These are phyloP conservation scores for Hypoxylon intermedium DNA, from an alignment of 495 filamentous ascomycete genomes.

Conservation along the genomic window DNA sequence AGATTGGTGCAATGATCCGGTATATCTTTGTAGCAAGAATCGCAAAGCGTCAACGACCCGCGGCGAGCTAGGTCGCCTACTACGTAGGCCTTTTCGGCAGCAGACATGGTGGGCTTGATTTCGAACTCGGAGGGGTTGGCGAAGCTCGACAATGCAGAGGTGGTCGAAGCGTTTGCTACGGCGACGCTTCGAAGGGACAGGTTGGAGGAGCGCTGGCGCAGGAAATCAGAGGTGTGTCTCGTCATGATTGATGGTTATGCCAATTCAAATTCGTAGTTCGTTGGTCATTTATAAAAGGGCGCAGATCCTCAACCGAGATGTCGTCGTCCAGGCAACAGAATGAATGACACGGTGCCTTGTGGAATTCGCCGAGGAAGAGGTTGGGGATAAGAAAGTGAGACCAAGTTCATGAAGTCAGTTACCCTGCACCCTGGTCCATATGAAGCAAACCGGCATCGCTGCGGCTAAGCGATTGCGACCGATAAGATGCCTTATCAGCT, in stretches of 20 bases:
- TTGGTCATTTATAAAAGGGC: neutral
- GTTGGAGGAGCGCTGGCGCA: slow-evolving; percentile 50
- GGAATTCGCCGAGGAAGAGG: neutral
- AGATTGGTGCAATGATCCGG: slow-evolving; percentile 25
- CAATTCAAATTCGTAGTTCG: neutral
- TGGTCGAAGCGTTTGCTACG: slow-evolving; percentile 14
- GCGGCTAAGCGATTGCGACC: neutral
- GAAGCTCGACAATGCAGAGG: slow-evolving; percentile 39
- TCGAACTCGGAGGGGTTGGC: slow-evolving; percentile 43
- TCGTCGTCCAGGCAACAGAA: slow-evolving; percentile 2
- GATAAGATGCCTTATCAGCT: slow-evolving; percentile 2
- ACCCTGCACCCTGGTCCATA: too few species aligned
- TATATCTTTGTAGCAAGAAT: slow-evolving; percentile 31
- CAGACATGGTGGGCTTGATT: slow-evolving; percentile 21
- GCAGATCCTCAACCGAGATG: neutral
- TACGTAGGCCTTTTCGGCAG: slow-evolving; percentile 36
- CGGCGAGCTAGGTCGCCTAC: slow-evolving; percentile 36
- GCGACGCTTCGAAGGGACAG: slow-evolving; percentile 47
- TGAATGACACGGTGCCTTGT: neutral
- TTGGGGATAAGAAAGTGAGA: neutral
- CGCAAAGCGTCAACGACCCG: slow-evolving; percentile 28
- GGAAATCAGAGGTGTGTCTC: slow-evolving; percentile 50
- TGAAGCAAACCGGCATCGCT: slow-evolving; percentile 1
- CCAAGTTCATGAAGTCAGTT: neutral
- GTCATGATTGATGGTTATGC: slow-evolving; percentile 42